phyloP scores from a whole-genome alignment of 177 flowering plant genomes.

The Vitis hybrid region DNA sequence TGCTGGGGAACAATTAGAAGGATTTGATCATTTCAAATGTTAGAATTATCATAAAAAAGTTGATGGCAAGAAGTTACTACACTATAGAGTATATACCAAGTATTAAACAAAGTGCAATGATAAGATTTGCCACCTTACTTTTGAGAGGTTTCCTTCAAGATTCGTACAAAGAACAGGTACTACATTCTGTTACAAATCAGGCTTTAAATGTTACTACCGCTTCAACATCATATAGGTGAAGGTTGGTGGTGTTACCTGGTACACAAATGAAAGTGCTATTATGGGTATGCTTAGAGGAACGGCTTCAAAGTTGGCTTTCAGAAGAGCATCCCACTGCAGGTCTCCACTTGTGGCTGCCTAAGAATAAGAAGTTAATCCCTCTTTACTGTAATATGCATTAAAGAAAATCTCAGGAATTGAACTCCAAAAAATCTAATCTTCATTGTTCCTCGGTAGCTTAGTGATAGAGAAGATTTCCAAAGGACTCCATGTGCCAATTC shows the following conservation, averaged over 20 bases:
- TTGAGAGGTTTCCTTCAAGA: conserved; percentile 87
- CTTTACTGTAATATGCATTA: background rate
- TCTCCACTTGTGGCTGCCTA: conserved; percentile 81
- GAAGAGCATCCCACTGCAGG: conserved; percentile 77
- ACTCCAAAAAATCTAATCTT: background rate
- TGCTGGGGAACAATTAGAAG: no score
- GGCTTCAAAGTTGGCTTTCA: conserved; percentile 79
- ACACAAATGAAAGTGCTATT: conserved; percentile 90
- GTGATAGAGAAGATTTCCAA: no score
- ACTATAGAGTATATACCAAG: background rate
- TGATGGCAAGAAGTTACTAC: background rate
- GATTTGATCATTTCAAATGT: no score
- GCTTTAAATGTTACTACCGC: background rate
- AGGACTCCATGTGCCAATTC: no score
- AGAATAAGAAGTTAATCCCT: conserved; percentile 5
- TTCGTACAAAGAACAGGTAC: conserved; percentile 97
- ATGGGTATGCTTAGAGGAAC: conserved; percentile 88
- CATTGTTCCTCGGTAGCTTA: no score
- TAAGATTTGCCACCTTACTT: conserved; percentile 76
- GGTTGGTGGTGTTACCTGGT: conserved; percentile 56
- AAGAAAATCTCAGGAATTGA: background rate
- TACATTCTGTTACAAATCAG: conserved; percentile 66
- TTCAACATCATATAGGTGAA: conserved; percentile 1
- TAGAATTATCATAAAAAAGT: no score
- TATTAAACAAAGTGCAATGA: background rate